Conservation (phyloP, 2,329 filamentous ascomycete species). For the Pestalotiopsis sp. region DNA sequence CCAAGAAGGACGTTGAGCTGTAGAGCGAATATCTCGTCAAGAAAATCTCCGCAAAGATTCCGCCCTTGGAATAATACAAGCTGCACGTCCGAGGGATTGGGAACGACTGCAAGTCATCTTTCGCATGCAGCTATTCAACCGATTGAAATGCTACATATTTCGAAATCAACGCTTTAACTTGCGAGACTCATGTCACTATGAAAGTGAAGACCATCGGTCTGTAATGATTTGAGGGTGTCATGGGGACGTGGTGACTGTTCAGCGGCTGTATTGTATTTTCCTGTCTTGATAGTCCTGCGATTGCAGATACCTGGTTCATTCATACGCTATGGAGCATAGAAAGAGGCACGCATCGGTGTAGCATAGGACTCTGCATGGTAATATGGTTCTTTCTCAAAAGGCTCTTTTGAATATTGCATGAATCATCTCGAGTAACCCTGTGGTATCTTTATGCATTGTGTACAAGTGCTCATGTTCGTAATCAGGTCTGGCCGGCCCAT, state of each 20-base stretch:
- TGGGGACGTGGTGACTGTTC: slow-evolving; percentile 14
- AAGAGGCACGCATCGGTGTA: neutral
- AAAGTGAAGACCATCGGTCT: neutral
- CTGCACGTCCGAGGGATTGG: too few species aligned
- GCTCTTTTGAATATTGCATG: slow-evolving; percentile 13
- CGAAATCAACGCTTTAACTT: too few species aligned
- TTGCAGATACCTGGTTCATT: neutral
- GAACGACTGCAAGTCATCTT: too few species aligned
- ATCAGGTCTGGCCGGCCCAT: neutral
- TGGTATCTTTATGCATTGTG: slow-evolving; percentile 15
- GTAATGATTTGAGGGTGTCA: slow-evolving; percentile 3
- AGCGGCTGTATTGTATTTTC: neutral
- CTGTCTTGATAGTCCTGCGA: neutral
- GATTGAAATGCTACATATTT: too few species aligned
- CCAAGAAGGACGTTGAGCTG: slow-evolving; percentile 43
- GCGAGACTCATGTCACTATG: too few species aligned
- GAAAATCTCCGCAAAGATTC: too few species aligned
- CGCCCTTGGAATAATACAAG: too few species aligned
- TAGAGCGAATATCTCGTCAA: slow-evolving; percentile 19
- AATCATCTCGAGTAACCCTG: slow-evolving; percentile 1
- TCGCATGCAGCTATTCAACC: too few species aligned
- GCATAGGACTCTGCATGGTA: neutral
- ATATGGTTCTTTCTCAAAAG: slow-evolving; percentile 16
- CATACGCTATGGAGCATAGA: neutral
- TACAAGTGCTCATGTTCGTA: slow-evolving; percentile 14